Base-by-base conservation (phyloP, 176 grass and related monocot genomes). In the Triticum monococcum region DNA sequence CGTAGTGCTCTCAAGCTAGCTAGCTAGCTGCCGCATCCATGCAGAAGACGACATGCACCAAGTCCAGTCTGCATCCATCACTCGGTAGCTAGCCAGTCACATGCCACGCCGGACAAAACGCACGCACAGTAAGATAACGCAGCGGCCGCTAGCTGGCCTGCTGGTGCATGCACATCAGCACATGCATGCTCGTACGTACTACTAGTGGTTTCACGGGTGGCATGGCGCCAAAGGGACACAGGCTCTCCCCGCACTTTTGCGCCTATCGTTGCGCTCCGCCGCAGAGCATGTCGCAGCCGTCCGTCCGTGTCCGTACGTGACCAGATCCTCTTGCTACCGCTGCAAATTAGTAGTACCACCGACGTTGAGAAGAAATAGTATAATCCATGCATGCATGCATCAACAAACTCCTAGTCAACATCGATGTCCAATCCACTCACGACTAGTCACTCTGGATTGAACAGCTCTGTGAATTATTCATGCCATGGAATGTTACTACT, bases 161-260 rank as follows among this genome's bases (percentile, higher is more conserved):
- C 30, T 3, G 12, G 17, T 33, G 65, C 14, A 68, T 3, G 50
- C 17, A 38, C 35, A 36, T 36, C 35, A 33, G 32, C 32, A 33
- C 35, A 36, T 36, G 35, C 37, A 40, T 10, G 38, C 38, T 43
- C 9, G 40, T 36, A 20, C 30, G 25, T 36, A 20, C 14, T 77
- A 30, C 28, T 30, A n/a, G n/a, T n/a, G 18, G 22, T 11, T 33
- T 90, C 88, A 86, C 89, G 89, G 85, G 77, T 52, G 37, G 18
- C 85, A 48, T 32, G 22, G 59, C 20, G 85, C 89, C 85, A 81
- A 90, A 80, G 2, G 8, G 37, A 62, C 81, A 85, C 85, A 84
- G 81, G 85, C 76, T 7, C 4, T 12, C 35, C n/a, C 61, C 22
- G 61, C 81, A 76, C 77, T 84, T 91, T 81, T 84, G 85, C 68